phyloP scores from a whole-genome alignment of 768 basidiomycete genomes.

The Leccinum arenicola region DNA sequence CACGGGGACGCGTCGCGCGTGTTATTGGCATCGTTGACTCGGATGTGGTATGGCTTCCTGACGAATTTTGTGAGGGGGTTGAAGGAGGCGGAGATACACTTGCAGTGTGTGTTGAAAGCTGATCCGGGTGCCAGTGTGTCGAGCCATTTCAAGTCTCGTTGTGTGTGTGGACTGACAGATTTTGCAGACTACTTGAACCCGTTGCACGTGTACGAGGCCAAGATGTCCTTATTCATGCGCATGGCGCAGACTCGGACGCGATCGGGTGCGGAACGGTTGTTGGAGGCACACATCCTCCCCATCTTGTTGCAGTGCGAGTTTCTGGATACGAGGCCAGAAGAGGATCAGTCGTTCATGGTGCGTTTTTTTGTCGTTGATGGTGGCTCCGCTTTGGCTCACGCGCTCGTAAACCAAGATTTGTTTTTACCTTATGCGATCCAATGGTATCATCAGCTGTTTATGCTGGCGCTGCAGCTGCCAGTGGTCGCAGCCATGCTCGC shows the following conservation, averaged over 20 bases:
- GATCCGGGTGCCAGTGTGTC: conserved; percentile 70
- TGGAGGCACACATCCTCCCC: conserved; percentile 74
- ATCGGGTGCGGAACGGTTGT: conserved; percentile 77
- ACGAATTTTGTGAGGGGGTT: conserved; percentile 78
- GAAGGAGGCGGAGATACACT: conserved; percentile 74
- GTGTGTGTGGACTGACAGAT: neutral
- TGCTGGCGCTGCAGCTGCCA: conserved; percentile 77
- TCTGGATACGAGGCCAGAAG: conserved; percentile 80
- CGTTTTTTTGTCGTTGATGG: conserved; percentile 12
- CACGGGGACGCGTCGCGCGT: conserved; percentile 65
- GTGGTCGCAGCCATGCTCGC: conserved; percentile 67
- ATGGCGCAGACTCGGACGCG: conserved; percentile 67
- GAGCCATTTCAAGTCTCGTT: conserved; percentile 1
- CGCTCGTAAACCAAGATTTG: conserved; percentile 64
- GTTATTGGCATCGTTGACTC: conserved; percentile 56
- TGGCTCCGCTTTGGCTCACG: neutral
- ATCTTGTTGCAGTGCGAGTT: conserved; percentile 83
- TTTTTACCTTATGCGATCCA: conserved; percentile 86
- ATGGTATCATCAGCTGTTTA: conserved; percentile 87
- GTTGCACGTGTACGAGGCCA: conserved; percentile 92
- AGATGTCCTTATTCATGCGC: conserved; percentile 85
- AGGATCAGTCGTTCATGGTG: conserved; percentile 79
- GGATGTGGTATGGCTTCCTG: conserved; percentile 75
- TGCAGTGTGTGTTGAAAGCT: conserved; percentile 78
- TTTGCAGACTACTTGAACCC: conserved; percentile 69